A percentile compares a stretch with the other conserved stretches of the same genome.
These are phyloP conservation scores for Brassica napus DNA, from an alignment of 345 rosid species.

Conservation along the genomic window DNA sequence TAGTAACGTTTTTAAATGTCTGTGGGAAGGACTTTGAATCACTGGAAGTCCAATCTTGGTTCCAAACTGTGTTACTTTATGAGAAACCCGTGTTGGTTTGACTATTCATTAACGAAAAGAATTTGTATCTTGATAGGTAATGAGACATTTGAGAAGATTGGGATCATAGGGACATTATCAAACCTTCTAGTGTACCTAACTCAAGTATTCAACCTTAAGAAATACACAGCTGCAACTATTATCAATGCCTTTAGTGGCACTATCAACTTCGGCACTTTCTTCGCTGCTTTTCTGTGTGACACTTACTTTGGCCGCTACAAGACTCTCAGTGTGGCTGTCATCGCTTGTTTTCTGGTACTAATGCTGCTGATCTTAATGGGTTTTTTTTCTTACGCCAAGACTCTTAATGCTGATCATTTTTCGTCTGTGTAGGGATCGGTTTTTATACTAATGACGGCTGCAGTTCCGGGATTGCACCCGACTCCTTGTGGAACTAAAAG, in stretches of 20 bases:
- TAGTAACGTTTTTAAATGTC: too few species aligned
- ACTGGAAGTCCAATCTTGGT: constrained; percentile 8
- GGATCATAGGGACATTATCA: constrained; percentile 76
- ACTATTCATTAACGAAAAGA: neutral
- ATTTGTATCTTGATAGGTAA: constrained; percentile 44
- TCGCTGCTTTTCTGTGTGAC: too few species aligned
- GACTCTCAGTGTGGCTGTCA: constrained; percentile 38
- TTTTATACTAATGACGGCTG: constrained; percentile 61
- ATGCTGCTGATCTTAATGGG: too few species aligned
- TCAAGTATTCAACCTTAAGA: constrained; percentile 70
- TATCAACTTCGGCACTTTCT: neutral
- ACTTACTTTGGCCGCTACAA: constrained; percentile 47
- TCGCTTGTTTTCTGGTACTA: too few species aligned
- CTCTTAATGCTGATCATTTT: neutral
- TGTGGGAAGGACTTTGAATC: neutral
- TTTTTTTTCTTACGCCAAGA: too few species aligned
- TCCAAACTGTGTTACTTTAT: neutral
- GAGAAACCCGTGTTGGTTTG: neutral
- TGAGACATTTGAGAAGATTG: constrained; percentile 89
- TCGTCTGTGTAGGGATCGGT: constrained; percentile 51
- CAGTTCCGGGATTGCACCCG: constrained; percentile 57
- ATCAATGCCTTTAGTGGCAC: constrained; percentile 73
- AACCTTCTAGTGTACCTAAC: constrained; percentile 36
- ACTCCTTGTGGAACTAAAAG: constrained; percentile 40
- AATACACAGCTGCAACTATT: constrained; percentile 66